Evolutionary conservation across 1,284 basidiomycete genomes (phyloP), one percentile per base, ranked within the genome.

Genomic region (Coniferiporia sulphurascens): DNA sequence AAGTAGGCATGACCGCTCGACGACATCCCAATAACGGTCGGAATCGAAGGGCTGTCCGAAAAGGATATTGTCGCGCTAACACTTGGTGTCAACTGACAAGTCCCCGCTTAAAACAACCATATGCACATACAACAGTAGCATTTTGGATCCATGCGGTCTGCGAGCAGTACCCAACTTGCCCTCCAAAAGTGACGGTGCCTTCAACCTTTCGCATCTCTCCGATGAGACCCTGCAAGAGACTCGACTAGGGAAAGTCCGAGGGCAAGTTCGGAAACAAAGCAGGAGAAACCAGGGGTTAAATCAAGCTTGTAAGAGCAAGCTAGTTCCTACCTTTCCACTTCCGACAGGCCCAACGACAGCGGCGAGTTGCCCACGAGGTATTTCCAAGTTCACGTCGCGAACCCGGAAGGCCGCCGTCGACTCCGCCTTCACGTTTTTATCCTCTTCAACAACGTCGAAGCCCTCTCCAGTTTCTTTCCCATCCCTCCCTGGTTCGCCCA

Each of bases 131-230:
- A 63, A 93, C 65, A 2, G 87, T 84, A 0, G 87, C 85, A 67
- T 91, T 92, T 70, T 94, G 92, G 56, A 96, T 95, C 93, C 93
- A 96, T 1, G 93, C 88, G 22, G 78, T 84, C 70, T 94, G 92
- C 3, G 91, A 83, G 69, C 90, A 93, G 73, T 94, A 95, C 0
- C 83, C 87, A 0, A 94, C 80, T 7, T 77, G 78, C 1, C 88
- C 90, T 48, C 89, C 87, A 65, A 87, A 84, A 0, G 72, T 73
- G 35, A 88, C 80, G 2, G 73, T 69, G 0, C 89, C 89, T 2
- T 70, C 66, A 0, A 76, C 69, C 49, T 73, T 76, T 41, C 81
- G 76, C 88, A 91, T 91, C 71, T 91, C 89, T 7, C 89, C 88
- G 34, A 91, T 82, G 35, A 91, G 73, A 1, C 85, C 88, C 65